Evolutionary conservation across 106 monocot genomes (phyloP).

Genomic region (Phalaenopsis aphrodite): DNA sequence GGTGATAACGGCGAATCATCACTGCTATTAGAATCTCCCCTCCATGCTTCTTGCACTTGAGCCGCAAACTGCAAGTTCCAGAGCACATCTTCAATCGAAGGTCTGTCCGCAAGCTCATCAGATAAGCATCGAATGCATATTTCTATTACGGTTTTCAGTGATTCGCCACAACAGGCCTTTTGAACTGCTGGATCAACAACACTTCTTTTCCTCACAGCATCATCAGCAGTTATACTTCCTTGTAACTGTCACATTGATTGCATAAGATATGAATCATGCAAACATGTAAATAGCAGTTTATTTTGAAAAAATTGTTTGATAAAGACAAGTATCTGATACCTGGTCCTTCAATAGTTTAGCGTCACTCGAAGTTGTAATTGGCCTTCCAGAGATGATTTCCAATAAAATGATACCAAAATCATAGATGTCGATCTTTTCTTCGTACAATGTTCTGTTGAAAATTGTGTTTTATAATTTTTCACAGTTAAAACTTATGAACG

Average conservation of each 20-base stretch:
- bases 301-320: neutral
- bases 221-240: conserved; percentile 45
- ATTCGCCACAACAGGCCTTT: conserved; percentile 51
- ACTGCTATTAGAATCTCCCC: conserved; percentile 64
- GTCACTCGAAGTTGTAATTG: conserved; percentile 35
- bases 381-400: conserved; percentile 72
- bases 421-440: conserved; percentile 81
- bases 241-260: conserved; percentile 31
- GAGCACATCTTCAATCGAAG: conserved; percentile 90
- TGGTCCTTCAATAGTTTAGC: conserved; percentile 44
- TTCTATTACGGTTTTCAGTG: conserved; percentile 74
- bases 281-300: conserved; percentile 1
- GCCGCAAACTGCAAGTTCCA: conserved; percentile 99
- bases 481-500: neutral
- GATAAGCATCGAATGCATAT: conserved; percentile 77
- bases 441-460: conserved; percentile 36
- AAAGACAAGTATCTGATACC: conserved; percentile 28
- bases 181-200: conserved; percentile 46
- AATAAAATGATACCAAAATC: conserved; percentile 90
- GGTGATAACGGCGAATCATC: conserved; percentile 51
- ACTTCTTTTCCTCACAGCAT: conserved; percentile 29
- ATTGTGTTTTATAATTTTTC: neutral
- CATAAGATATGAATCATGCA: neutral
- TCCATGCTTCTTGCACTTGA: conserved; percentile 82
- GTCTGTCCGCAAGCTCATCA: conserved; percentile 52